phyloP scores from a whole-genome alignment of 1,139 yeast genomes.

The Ogataea hybrid region DNA sequence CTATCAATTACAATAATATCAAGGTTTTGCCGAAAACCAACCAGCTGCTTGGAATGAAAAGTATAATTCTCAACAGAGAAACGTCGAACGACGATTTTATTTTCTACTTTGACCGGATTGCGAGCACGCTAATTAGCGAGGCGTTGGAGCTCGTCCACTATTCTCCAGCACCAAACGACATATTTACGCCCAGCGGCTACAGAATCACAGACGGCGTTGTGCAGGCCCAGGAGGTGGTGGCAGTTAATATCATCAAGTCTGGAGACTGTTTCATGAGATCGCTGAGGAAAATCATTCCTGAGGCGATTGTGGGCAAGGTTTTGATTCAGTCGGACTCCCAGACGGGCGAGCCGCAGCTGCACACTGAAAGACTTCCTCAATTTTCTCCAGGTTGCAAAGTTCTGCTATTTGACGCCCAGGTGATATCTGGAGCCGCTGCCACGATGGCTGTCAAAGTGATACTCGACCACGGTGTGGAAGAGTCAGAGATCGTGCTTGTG shows the following conservation, averaged over 20 bases:
- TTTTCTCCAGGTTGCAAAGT: conserved; percentile 41
- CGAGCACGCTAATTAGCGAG: conserved; percentile 61
- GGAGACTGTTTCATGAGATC: conserved; percentile 91
- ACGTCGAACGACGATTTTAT: conserved; percentile 75
- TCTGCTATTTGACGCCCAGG: conserved; percentile 79
- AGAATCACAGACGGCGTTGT: conserved; percentile 39
- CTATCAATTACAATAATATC: conserved; percentile 24
- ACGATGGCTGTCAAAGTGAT: conserved; percentile 92
- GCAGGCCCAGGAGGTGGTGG: conserved; percentile 52
- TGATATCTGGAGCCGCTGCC: conserved; percentile 90
- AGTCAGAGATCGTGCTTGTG: conserved; percentile 64
- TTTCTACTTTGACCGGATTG: conserved; percentile 80
- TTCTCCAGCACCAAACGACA: conserved; percentile 24
- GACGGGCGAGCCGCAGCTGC: conserved; percentile 94
- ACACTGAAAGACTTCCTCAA: conserved; percentile 63
- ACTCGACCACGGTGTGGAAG: conserved; percentile 72
- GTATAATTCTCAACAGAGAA: conserved; percentile 56
- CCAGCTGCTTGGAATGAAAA: conserved; percentile 70
- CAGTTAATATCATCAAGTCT: conserved; percentile 80
- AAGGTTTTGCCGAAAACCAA: conserved; percentile 53
- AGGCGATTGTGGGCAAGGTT: conserved; percentile 74
- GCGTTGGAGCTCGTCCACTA: conserved; percentile 55
- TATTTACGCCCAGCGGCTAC: conserved; percentile 47
- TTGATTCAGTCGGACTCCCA: conserved; percentile 82
- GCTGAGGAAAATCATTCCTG: conserved; percentile 71